These are phyloP conservation scores for Rhizopus arrhizus DNA, from an alignment of 371 early-diverging fungal genomes.

Conservation along the genomic window DNA sequence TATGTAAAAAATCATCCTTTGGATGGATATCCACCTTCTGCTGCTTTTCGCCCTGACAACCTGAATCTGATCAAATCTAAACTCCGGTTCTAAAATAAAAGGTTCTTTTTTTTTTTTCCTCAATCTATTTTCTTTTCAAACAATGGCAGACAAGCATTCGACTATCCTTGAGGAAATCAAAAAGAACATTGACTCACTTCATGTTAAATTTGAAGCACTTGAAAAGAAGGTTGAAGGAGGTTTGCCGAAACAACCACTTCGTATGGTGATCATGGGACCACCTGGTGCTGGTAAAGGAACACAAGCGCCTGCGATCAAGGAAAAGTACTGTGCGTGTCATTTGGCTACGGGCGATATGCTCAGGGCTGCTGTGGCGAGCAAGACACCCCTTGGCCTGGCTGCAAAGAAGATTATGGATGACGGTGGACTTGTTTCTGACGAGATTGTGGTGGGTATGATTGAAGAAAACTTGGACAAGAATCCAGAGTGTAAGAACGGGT, in stretches of 20 bases:
- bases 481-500: slow-evolving; percentile 90
- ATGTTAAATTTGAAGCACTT: slow-evolving; percentile 51
- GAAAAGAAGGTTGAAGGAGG: slow-evolving; percentile 53
- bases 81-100: slow-evolving; percentile 5
- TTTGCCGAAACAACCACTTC: slow-evolving; percentile 55
- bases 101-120: slow-evolving; percentile 2
- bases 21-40: no score
- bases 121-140: slow-evolving; percentile 5
- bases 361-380: slow-evolving; percentile 92
- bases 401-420: slow-evolving; percentile 98
- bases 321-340: slow-evolving; percentile 94
- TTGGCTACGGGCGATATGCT: slow-evolving; percentile 99
- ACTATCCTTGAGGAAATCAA: slow-evolving; percentile 60
- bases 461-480: slow-evolving; percentile 92
- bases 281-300: slow-evolving; percentile 99
- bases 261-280: slow-evolving; percentile 97
- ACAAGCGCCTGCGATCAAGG: slow-evolving; percentile 94
- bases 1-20: no score
- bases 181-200: slow-evolving; percentile 54
- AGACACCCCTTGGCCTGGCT: slow-evolving; percentile 89
- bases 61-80: neutral
- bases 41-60: no score
- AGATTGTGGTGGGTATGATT: slow-evolving; percentile 97
- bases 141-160: slow-evolving; percentile 46
- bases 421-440: slow-evolving; percentile 97